Conservation (phyloP, 805 yeast species). For the Hagleromyces aurorensis region DNA sequence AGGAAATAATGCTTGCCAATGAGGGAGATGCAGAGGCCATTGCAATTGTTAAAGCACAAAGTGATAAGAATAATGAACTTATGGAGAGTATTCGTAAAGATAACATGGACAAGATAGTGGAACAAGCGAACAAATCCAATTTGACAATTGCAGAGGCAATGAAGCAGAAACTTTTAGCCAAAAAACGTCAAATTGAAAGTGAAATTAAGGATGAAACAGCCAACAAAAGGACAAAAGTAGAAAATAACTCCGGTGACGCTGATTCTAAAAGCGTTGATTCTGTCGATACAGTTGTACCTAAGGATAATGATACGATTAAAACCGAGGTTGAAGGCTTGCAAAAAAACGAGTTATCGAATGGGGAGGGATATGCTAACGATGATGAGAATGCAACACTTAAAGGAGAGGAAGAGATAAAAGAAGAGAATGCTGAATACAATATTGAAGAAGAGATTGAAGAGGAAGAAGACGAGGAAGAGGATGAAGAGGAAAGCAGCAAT, state of each 20-base stretch:
- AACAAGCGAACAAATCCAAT: constrained; percentile 33
- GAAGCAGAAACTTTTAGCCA: constrained; percentile 30
- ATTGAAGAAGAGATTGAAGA: constrained; percentile 15
- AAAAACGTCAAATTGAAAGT: constrained; percentile 20
- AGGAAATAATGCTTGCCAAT: constrained; percentile 58
- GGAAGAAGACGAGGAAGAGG: constrained; percentile 10
- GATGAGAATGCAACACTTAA: constrained; percentile 18
- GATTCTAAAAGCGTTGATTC: too few species aligned
- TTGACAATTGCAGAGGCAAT: constrained; percentile 41
- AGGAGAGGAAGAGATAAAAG: constrained; percentile 14
- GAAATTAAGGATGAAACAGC: constrained; percentile 8
- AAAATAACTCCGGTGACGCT: too few species aligned
- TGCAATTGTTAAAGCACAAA: constrained; percentile 43
- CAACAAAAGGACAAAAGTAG: constrained; percentile 12
- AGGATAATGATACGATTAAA: constrained; percentile 6
- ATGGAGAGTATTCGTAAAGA: constrained; percentile 24
- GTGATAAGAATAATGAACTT: constrained; percentile 22
- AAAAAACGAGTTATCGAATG: constrained; percentile 2
- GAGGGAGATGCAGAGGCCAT: constrained; percentile 66
- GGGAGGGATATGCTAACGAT: constrained; percentile 21
- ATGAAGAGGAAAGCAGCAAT: constrained; percentile 4
- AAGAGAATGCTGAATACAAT: constrained; percentile 11
- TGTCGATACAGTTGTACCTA: too few species aligned
- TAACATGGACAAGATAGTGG: constrained; percentile 25
- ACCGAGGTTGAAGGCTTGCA: constrained; percentile 9